Evolutionary conservation across 1,139 yeast genomes (phyloP), one percentile per base, ranked within the genome.

Genomic region (Arxiozyma slooffiae): DNA sequence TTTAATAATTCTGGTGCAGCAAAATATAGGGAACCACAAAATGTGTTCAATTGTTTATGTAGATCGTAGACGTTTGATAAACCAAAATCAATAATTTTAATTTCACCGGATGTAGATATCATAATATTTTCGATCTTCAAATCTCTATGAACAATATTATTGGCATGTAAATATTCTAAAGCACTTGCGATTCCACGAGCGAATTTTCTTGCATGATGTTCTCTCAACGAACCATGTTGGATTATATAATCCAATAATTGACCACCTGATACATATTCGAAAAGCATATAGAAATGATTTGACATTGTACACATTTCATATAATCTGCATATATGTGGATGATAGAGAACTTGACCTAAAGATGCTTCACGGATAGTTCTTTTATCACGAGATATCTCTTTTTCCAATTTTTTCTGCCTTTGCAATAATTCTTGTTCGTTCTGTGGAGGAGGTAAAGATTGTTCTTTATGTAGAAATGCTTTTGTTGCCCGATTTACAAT

Each of bases 161-260:
- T 92, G 55, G 80, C 80, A 68, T 92, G 99, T 64, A 96, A 82
- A 68, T 92, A 92, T 63, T 88, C 95, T 53, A 94, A 74, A 0
- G 99, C 97, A 20, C 95, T 84, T 1, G 92, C 96, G 52, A 92
- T 88, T n/a, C 96, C 96, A 57, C 98, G 76, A 8, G 97, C 95
- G 70, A 94, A 92, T 69, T 87, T 86, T 52, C 98, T 76, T 4
- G 98, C 98, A 63, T 88, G 94, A 55, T 85, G 81, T 67, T 94
- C 99, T 67, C 90, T 88, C 59, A 94, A 74, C 5, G 95, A 84
- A 1, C 98, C 98, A 68, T 94, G 98, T 37, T 96, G 85, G 55
- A 94, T 96, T 58, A 94, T 94, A 67, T 92, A 92, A 71, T 94
- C 99, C 56, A 94, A 78, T 88, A 94, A 81, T 70, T 94, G 98